Evolutionary conservation across 148 eudicot species (phyloP).

Genomic region (Gaultheria prostrata): DNA sequence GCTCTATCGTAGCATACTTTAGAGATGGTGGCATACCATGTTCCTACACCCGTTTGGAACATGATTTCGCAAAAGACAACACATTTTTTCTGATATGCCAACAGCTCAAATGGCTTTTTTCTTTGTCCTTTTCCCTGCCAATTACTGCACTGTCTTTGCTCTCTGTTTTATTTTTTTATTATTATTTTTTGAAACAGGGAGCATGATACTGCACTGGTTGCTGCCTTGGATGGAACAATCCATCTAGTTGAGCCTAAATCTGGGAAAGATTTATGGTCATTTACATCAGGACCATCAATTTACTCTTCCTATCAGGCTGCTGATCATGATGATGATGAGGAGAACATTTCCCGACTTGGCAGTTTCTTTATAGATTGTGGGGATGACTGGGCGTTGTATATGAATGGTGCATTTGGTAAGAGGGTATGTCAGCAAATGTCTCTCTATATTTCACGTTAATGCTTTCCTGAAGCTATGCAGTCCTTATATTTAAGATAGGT

Average conservation of each 20-base stretch:
- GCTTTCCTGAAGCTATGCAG: neutral
- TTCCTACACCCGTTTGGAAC: neutral
- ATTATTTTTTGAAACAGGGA: conserved; percentile 32
- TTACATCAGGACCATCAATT: conserved; percentile 72
- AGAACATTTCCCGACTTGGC: conserved; percentile 33
- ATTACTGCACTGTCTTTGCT: neutral
- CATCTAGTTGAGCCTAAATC: conserved; percentile 61
- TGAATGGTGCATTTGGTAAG: conserved; percentile 49
- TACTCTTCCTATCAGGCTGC: conserved; percentile 68
- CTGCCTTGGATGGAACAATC: conserved; percentile 81
- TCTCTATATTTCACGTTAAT: neutral
- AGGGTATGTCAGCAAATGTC: conserved; percentile 38
- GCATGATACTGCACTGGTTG: conserved; percentile 60
- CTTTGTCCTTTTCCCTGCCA: neutral
- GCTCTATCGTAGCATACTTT: neutral
- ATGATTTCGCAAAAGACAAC: neutral
- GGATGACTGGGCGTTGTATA: conserved; percentile 77
- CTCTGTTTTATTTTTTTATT: neutral
- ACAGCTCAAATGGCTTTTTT: neutral
- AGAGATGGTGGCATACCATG: neutral
- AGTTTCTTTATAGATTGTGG: conserved; percentile 75
- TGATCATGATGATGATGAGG: conserved; percentile 37
- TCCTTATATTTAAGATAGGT: neutral
- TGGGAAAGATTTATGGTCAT: conserved; percentile 75
- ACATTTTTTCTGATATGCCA: neutral